A percentile compares a stretch with the other conserved stretches of the same genome.
Evolutionary conservation across 768 basidiomycete species (phyloP).

Genomic region (Russula lepida): DNA sequence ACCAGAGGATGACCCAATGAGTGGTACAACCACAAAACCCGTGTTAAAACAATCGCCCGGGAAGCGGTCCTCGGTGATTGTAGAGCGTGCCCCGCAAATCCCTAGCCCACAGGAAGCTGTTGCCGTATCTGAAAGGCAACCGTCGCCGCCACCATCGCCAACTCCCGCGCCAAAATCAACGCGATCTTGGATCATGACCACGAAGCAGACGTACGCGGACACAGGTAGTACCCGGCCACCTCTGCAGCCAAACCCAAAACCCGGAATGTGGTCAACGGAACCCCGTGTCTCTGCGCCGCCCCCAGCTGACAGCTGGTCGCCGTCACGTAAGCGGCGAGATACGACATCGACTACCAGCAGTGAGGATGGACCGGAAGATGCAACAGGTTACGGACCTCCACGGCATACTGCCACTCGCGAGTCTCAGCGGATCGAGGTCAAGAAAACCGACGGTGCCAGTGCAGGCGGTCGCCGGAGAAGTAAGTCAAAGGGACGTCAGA

Average conservation of each 20-base stretch:
- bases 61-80: slow-evolving; percentile 62
- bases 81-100: slow-evolving; percentile 33
- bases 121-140: slow-evolving; percentile 5
- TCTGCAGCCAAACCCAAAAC: slow-evolving; percentile 20
- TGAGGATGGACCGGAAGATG: slow-evolving; percentile 47
- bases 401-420: not conserved
- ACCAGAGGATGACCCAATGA: slow-evolving; percentile 36
- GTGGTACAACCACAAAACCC: slow-evolving; percentile 27
- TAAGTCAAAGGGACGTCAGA: slow-evolving; percentile 53
- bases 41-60: slow-evolving; percentile 62
- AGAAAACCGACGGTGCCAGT: slow-evolving; percentile 19
- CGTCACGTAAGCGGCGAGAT: slow-evolving; percentile 21
- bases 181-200: slow-evolving; percentile 2
- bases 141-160: slow-evolving; percentile 11
- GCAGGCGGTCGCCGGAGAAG: slow-evolving; percentile 25
- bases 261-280: slow-evolving; percentile 7
- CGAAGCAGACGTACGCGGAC: slow-evolving; percentile 1
- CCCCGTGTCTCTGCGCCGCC: slow-evolving; percentile 19
- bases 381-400: slow-evolving; percentile 1
- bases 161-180: not conserved
- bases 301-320: slow-evolving; percentile 23
- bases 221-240: slow-evolving; percentile 4
- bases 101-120: slow-evolving; percentile 26
- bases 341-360: slow-evolving; percentile 48
- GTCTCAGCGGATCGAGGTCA: slow-evolving; percentile 9